phyloP scores from a whole-genome alignment of 306 rosid genomes.

The Pueraria montana region DNA sequence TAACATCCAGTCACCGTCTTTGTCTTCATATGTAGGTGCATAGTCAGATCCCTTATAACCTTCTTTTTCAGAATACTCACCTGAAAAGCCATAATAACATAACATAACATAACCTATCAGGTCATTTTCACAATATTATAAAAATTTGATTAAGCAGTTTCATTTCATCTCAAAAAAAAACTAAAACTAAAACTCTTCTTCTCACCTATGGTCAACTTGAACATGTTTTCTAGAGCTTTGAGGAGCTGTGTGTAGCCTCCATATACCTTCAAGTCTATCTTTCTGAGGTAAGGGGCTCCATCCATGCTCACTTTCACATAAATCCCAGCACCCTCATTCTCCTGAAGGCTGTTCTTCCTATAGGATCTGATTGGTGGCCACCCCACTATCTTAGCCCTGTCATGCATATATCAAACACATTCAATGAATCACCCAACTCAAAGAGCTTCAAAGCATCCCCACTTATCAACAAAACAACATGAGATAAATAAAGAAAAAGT shows the following conservation, averaged over 20 bases:
- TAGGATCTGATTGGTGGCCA: constrained; percentile 94
- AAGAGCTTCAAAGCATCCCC: background rate
- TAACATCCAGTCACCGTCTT: constrained; percentile 97
- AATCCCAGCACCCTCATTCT: constrained; percentile 66
- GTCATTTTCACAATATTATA: constrained; percentile 15
- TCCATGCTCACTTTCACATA: constrained; percentile 95
- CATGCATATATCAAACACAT: constrained; percentile 34
- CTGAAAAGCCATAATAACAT: constrained; percentile 52
- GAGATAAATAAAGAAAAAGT: background rate
- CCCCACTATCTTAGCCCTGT: constrained; percentile 87
- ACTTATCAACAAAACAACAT: background rate
- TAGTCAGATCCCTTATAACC: constrained; percentile 89
- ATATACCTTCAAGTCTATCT: constrained; percentile 78
- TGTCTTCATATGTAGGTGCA: constrained; percentile 93
- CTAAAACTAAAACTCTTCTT: background rate
- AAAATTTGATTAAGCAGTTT: background rate
- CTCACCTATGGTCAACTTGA: constrained; percentile 78
- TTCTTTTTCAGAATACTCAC: constrained; percentile 85
- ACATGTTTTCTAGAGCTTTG: constrained; percentile 79
- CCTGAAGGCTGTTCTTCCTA: constrained; percentile 77
- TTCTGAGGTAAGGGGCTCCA: constrained; percentile 97
- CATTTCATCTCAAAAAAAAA: background rate
- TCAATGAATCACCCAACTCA: constrained; percentile 18
- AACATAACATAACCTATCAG: background rate
- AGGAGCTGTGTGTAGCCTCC: constrained; percentile 73